Percentiles rank a stretch among this genome's conserved stretches.
Evolutionary conservation across 305 asterid species (phyloP).

Genomic region (Fraxinus greggii): DNA sequence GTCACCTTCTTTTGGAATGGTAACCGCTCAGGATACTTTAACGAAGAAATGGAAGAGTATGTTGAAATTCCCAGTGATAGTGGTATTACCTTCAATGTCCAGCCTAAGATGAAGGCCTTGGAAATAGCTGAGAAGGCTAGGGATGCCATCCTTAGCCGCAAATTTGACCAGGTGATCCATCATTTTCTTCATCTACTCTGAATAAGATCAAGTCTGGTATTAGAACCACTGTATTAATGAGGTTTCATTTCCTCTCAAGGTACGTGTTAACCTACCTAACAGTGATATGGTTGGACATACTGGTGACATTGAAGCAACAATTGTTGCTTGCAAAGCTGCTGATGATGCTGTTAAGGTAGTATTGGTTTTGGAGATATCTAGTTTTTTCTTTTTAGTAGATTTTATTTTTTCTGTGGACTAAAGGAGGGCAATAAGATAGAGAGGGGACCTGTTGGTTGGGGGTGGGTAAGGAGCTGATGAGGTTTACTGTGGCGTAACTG

Average conservation of each 20-base stretch:
- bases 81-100: conserved; percentile 86
- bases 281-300: conserved; percentile 99
- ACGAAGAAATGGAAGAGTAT: conserved; percentile 74
- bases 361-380: background rate
- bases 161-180: conserved; percentile 76
- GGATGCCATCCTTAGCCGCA: conserved; percentile 81
- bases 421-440: background rate
- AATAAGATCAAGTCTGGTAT: background rate
- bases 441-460: background rate
- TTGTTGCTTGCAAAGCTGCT: conserved; percentile 93
- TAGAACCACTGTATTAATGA: background rate
- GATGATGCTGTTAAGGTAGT: conserved; percentile 94
- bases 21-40: conserved; percentile 88
- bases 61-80: conserved; percentile 90
- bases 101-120: conserved; percentile 94
- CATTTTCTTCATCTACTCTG: background rate
- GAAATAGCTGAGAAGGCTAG: conserved; percentile 93
- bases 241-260: conserved; percentile 38
- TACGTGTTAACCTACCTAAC: conserved; percentile 88
- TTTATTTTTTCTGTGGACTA: background rate
- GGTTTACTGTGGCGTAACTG: background rate
- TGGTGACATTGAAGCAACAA: conserved; percentile 87
- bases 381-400: background rate
- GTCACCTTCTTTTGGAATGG: conserved; percentile 99
- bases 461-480: background rate